These are phyloP conservation scores for Epichloe hybrida DNA, from an alignment of 2,329 filamentous ascomycete genomes.

Conservation along the genomic window DNA sequence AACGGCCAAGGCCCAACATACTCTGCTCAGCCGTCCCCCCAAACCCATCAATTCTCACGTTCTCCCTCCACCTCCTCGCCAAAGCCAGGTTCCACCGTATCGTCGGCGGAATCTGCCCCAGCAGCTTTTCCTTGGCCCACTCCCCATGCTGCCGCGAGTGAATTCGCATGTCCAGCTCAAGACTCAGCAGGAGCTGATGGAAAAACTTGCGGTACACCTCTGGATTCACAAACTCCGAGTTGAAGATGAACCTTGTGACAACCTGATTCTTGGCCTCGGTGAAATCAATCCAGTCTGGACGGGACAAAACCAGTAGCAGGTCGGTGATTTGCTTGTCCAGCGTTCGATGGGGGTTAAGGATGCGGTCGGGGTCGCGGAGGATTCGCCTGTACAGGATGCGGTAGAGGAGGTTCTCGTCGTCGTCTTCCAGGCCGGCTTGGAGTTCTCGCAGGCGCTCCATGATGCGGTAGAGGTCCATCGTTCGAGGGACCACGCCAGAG, in stretches of 20 bases:
- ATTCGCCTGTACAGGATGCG: slow-evolving; percentile 53
- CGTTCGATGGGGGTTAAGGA: slow-evolving; percentile 44
- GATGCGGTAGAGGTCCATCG: slow-evolving; percentile 43
- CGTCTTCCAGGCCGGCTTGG: slow-evolving; percentile 41
- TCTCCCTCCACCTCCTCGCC: slow-evolving; percentile 59
- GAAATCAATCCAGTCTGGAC: slow-evolving; percentile 63
- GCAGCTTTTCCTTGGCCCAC: slow-evolving; percentile 49
- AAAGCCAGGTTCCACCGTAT: slow-evolving; percentile 62
- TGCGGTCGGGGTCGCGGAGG: slow-evolving; percentile 52
- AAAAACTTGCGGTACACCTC: slow-evolving; percentile 54
- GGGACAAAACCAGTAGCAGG: slow-evolving; percentile 53
- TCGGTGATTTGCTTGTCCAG: slow-evolving; percentile 62
- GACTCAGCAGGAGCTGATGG: slow-evolving; percentile 60
- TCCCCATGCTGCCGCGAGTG: slow-evolving; percentile 47
- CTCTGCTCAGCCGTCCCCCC: slow-evolving; percentile 38
- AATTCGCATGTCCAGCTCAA: slow-evolving; percentile 59
- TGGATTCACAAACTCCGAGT: slow-evolving; percentile 40
- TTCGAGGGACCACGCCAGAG: slow-evolving; percentile 43
- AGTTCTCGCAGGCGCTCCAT: slow-evolving; percentile 46
- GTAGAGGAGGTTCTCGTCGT: slow-evolving; percentile 45
- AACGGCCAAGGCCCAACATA: slow-evolving; percentile 15
- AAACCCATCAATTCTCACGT: slow-evolving; percentile 51
- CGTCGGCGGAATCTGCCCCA: slow-evolving; percentile 51
- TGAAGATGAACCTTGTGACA: slow-evolving; percentile 58
- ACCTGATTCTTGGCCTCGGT: slow-evolving; percentile 57